Conservation (phyloP, 2,329 filamentous ascomycete species). For the Delphinella strobiligena region DNA sequence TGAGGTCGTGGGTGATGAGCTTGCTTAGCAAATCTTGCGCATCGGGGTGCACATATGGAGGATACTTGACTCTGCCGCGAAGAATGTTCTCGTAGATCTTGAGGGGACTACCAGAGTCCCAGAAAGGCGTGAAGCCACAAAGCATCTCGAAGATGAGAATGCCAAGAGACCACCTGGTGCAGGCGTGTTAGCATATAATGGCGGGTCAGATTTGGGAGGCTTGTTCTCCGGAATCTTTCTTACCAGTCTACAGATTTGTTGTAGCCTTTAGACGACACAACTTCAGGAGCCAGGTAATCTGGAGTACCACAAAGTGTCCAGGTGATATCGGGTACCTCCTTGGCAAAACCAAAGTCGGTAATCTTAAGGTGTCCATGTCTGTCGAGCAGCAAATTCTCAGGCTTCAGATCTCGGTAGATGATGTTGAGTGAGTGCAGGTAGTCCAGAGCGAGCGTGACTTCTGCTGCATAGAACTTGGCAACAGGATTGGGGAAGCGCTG, state of each 20-base stretch:
- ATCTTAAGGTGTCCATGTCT: slow-evolving; percentile 92
- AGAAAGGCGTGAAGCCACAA: slow-evolving; percentile 97
- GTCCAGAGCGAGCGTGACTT: slow-evolving; percentile 89
- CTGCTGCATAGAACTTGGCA: slow-evolving; percentile 96
- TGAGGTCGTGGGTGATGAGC: slow-evolving; percentile 87
- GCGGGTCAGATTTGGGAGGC: background rate
- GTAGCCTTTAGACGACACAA: slow-evolving; percentile 98
- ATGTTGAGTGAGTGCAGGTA: slow-evolving; percentile 92
- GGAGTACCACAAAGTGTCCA: slow-evolving; percentile 98
- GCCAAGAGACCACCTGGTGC: slow-evolving; percentile 82
- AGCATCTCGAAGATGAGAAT: slow-evolving; percentile 99
- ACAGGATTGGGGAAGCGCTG: slow-evolving; percentile 97
- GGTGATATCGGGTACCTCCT: slow-evolving; percentile 95
- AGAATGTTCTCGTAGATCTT: slow-evolving; percentile 99
- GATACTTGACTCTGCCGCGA: slow-evolving; percentile 91
- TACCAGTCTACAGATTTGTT: slow-evolving; percentile 99
- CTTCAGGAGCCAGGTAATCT: slow-evolving; percentile 93
- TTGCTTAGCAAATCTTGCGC: slow-evolving; percentile 86
- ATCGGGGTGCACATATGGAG: slow-evolving; percentile 86
- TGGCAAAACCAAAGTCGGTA: slow-evolving; percentile 97
- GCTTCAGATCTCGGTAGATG: slow-evolving; percentile 95
- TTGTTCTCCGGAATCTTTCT: slow-evolving; percentile 24
- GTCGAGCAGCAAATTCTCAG: slow-evolving; percentile 84
- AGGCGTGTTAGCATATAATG: slow-evolving; percentile 5
- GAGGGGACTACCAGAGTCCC: slow-evolving; percentile 95